phyloP scores from a whole-genome alignment of 257 asterid species.

The Paulownia fortunei region DNA sequence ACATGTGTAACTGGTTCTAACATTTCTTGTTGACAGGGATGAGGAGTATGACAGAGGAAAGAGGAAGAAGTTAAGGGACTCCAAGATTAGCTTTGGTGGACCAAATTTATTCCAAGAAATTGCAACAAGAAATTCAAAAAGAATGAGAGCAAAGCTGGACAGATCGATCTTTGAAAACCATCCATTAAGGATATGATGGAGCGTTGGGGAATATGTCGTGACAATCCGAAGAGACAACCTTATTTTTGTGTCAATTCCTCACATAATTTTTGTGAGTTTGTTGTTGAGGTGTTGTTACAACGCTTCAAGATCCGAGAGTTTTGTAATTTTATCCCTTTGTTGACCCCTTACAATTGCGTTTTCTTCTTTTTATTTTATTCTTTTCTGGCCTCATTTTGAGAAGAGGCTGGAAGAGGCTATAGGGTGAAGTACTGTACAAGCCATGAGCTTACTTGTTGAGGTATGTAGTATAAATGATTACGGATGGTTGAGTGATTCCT shows the following conservation, averaged over 20 bases:
- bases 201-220: background rate
- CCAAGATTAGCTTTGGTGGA: constrained; percentile 54
- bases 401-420: constrained; percentile 30
- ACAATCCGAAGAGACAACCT: constrained; percentile 15
- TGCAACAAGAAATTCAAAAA: constrained; percentile 50
- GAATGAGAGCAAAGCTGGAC: constrained; percentile 54
- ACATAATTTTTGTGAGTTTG: background rate
- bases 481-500: background rate
- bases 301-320: background rate
- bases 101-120: constrained; percentile 84
- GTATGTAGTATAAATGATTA: constrained; percentile 6
- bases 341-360: background rate
- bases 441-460: background rate
- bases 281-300: constrained; percentile 8
- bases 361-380: constrained; percentile 7
- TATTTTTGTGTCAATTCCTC: background rate
- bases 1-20: background rate
- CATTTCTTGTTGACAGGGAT: constrained; percentile 59
- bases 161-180: constrained; percentile 47
- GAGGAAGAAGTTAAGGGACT: constrained; percentile 77
- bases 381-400: constrained; percentile 41
- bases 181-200: constrained; percentile 67
- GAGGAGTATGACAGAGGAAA: constrained; percentile 95
- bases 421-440: constrained; percentile 3
- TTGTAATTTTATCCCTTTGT: background rate